A percentile compares a stretch with the other conserved stretches of the same genome.
These are phyloP conservation scores for Trichoderma endophyticum DNA, from an alignment of 2,329 filamentous ascomycete species.

Conservation along the genomic window DNA sequence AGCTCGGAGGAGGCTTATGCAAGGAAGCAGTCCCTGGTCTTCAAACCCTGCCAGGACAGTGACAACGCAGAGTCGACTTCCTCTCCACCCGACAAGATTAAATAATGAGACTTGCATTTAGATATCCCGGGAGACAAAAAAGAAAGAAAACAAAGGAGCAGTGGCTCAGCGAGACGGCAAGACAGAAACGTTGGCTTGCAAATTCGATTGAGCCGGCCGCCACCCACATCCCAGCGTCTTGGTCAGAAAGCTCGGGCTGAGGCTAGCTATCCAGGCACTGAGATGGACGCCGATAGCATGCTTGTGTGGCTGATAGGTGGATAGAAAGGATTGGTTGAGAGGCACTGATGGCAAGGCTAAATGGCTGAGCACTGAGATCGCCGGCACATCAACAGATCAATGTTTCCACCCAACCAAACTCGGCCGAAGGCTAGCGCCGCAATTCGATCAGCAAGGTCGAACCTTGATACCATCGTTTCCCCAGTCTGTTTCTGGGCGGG, in stretches of 20 bases:
- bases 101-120: constrained; percentile 3
- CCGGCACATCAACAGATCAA: constrained; percentile 10
- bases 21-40: background rate
- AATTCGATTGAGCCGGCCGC: background rate
- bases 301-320: background rate
- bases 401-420: background rate
- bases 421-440: constrained; percentile 1
- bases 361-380: background rate
- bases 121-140: background rate
- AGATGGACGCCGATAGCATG: background rate
- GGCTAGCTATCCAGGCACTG: constrained; percentile 3
- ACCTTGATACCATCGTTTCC: background rate
- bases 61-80: background rate
- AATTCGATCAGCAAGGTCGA: background rate
- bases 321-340: background rate
- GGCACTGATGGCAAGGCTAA: background rate
- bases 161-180: background rate
- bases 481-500: background rate
- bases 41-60: background rate
- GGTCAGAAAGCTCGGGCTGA: background rate
- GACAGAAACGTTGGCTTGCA: background rate
- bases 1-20: constrained; percentile 2
- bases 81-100: background rate
- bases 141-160: background rate
- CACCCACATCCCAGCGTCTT: background rate